Evolutionary conservation across 305 asterid species (phyloP), one percentile per base, ranked within the genome.

Genomic region (Fraxinus greggii): DNA sequence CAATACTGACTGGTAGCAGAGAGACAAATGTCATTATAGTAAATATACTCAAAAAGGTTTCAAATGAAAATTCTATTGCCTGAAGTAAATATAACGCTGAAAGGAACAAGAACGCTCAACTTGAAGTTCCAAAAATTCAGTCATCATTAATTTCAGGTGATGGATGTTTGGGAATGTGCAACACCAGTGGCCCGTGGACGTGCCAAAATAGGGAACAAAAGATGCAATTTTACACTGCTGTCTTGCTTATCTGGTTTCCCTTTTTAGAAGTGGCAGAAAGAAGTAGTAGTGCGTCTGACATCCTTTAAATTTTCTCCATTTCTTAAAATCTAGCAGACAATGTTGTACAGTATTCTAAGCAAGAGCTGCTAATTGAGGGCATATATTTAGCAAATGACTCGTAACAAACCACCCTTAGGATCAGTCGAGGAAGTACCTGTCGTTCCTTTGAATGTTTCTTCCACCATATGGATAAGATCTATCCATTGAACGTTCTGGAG

Each of bases 401-500:
- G 63, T 9, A 36, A 24, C 72, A 80, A 59, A 81, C 31, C 40
- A 38, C 75, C 69, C 67, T 56, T 13, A 0, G 61, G 32, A 36
- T 23, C 15, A 59, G 54, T 69, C 42, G 77, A 78, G 80, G 77
- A 72, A 32, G 78, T 88, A 96, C 98, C 98, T 93, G 88, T 91
- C 95, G 48, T 93, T 90, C 85, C 97, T 91, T 51, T 88, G 92
- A 81, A 84, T 35, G 84, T 93, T 87, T 89, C 98, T 90, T 83
- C 97, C 98, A 40, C 97, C 88, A 73, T 92, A 91, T 78, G 86
- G 82, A 86, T 88, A 87, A 78, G 98, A 85, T 84, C 95, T 89
- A 85, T 91, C 90, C 76, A 91, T 90, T 77, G 90, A 86, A 38
- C 90, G 87, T 83, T 92, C 94, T 29, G 99, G 99, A 83, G 98